Conservation (phyloP, 768 basidiomycete species). For the Xanthoconium stramineum region DNA sequence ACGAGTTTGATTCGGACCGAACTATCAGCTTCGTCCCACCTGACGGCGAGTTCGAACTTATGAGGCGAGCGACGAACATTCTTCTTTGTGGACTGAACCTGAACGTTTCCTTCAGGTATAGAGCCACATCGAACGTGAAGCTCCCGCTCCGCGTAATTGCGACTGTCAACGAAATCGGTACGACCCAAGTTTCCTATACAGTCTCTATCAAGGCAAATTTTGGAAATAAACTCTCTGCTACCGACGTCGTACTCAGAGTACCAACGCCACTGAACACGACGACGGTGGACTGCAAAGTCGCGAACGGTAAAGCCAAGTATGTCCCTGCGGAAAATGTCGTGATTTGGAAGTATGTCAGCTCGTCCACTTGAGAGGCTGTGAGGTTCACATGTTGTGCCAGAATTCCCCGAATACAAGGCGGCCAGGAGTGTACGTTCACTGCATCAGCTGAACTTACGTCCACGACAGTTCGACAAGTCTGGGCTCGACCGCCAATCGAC, state of each 20-base stretch:
- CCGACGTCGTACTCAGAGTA: conserved; percentile 88
- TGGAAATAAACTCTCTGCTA: conserved; percentile 87
- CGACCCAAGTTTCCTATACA: conserved; percentile 86
- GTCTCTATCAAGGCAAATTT: conserved; percentile 88
- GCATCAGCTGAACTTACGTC: conserved; percentile 81
- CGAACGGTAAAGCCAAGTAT: conserved; percentile 94
- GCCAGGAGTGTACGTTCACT: conserved; percentile 82
- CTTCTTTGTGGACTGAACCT: not conserved
- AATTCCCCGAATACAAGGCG: conserved; percentile 89
- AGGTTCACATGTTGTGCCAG: conserved; percentile 39
- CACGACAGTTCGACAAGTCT: conserved; percentile 91
- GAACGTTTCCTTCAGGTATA: conserved; percentile 59
- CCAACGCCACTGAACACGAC: conserved; percentile 97
- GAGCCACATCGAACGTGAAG: conserved; percentile 94
- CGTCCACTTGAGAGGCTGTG: not conserved
- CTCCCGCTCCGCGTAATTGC: conserved; percentile 87
- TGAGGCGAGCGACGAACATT: conserved; percentile 59
- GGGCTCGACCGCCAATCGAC: conserved; percentile 97
- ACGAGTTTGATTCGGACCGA: conserved; percentile 90
- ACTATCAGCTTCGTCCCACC: conserved; percentile 98
- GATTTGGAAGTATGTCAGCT: conserved; percentile 86
- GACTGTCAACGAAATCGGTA: conserved; percentile 91
- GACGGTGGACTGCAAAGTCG: conserved; percentile 86
- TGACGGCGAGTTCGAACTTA: conserved; percentile 98
- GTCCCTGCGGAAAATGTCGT: conserved; percentile 94